Base-by-base conservation (phyloP, 176 grass and related monocot genomes). In the Puya raimondii region DNA sequence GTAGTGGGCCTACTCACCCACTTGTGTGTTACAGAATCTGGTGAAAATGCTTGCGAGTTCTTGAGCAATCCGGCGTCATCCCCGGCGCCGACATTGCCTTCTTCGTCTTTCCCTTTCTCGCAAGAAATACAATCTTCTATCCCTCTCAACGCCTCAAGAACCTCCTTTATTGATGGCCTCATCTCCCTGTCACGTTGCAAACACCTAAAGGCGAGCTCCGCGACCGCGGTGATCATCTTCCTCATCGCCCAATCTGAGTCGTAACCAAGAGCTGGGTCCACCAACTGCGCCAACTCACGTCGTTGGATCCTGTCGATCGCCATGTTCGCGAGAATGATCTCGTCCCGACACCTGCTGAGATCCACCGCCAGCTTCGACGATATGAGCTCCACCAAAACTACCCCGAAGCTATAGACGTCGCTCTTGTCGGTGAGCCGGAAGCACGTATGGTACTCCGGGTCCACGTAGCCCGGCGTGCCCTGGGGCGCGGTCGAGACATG, bases 341-440 rank as follows among this genome's bases (percentile, higher is more conserved):
- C 77, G 12, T 58, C 0, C 11, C 33, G 76, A 13, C 3, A 7
- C 6, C 66, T 50, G 50, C 0, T 63, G 80, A 83, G 80, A 65
- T 88, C 85, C 17, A 88, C 85, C 0, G 85, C 85, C 0, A 80
- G 73, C 10, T 51, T 77, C 11, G 85, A 84, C 13, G 84, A 91
- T 22, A 91, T 17, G 47, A 91, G 88, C 84, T 91, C 88, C 0
- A 81, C 64, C 0, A 90, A 77, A 0, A 91, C 84, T 0, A 91
- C 88, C 1, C 88, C 88, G 64, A 91, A 91, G 64, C 88, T 91
- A 56, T 91, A 91, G 7, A 91, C 88, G 11, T 91, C 88, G 64
- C 84, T 91, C 78, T 91, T 91, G 64, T 91, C 84, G 0, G 84
- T 91, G 11, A 91, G 88, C 74, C 84, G 84, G 57, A 81, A 91